Base-by-base conservation (phyloP, 2,329 filamentous ascomycete genomes). In the Monosporascus sp. region DNA sequence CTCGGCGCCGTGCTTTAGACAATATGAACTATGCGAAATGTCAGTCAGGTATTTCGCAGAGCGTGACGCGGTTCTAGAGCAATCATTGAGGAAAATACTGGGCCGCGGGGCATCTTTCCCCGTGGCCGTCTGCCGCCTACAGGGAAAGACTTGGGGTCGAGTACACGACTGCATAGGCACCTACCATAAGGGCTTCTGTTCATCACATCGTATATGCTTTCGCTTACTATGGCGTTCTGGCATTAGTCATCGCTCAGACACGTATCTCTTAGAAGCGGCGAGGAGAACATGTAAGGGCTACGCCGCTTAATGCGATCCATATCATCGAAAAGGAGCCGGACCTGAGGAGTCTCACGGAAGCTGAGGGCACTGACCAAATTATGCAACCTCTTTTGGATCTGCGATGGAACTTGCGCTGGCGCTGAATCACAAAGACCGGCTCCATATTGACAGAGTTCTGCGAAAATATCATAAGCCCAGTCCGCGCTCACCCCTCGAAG, bases 181-280 rank as follows among this genome's bases (percentile, higher is more conserved):
- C 60, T 71, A 76, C 73, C 73, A 76, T 43, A 76, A 64, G 41
- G 74, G 74, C 57, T 67, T 73, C 55, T 68, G 67, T 58, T 77
- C 74, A 54, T 76, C 73, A 62, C 74, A 76, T 50, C 74, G 70
- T 49, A 76, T 74, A 57, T 75, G 74, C 57, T 74, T 70, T 51
- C 62, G 63, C 61, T 73, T 75, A 64, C 68, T 59, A 48, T 70
- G 73, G 48, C 69, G 70, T 50, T 65, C 65, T 27, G 15, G n/a
- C 8, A 37, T 24, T 25, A 35, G 39, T 41, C 52, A 48, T 37
- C 14, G n/a, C 24, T 5, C 39, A 38, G 47, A 38, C 31, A 35
- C 31, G 5, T 14, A 35, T 35, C 11, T 35, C 4, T 35, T 35
- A 35, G 31, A 39, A 47, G 15, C 53, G 22, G 20, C 48, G 15